phyloP scores from a whole-genome alignment of 352 stramenopile species.

The Aphanomyces stellatus region DNA sequence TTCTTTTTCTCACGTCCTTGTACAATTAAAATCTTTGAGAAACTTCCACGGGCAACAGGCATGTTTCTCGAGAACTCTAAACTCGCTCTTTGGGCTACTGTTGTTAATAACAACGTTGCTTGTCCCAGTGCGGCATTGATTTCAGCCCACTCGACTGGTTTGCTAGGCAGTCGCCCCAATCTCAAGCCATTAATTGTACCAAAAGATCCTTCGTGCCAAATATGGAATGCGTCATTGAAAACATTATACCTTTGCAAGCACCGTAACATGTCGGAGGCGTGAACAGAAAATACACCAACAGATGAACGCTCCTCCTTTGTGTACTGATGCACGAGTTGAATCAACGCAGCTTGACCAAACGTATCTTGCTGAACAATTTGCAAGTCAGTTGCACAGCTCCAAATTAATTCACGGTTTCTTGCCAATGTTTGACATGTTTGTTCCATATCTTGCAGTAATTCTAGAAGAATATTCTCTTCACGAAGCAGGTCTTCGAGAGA shows the following conservation, averaged over 20 bases:
- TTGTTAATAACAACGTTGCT: slow-evolving; percentile 72
- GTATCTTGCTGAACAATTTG: slow-evolving; percentile 62
- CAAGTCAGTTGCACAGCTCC: slow-evolving; percentile 59
- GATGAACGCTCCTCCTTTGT: slow-evolving; percentile 70
- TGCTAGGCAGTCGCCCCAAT: slow-evolving; percentile 66
- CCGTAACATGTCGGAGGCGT: slow-evolving; percentile 72
- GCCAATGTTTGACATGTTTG: slow-evolving; percentile 43
- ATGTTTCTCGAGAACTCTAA: slow-evolving; percentile 80
- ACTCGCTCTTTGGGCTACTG: slow-evolving; percentile 68
- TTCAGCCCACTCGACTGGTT: slow-evolving; percentile 84
- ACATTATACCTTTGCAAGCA: slow-evolving; percentile 80
- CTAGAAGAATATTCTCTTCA: slow-evolving; percentile 46
- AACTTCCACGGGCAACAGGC: slow-evolving; percentile 76
- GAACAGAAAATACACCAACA: slow-evolving; percentile 61
- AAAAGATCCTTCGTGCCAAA: slow-evolving; percentile 86
- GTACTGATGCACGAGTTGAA: slow-evolving; percentile 63
- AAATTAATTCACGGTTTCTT: slow-evolving; percentile 54
- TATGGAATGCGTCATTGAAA: slow-evolving; percentile 87
- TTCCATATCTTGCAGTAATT: slow-evolving; percentile 48
- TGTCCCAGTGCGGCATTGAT: slow-evolving; percentile 86
- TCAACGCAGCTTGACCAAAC: slow-evolving; percentile 60
- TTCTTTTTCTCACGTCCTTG: slow-evolving; percentile 43
- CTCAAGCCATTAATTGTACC: slow-evolving; percentile 85
- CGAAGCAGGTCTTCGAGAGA: slow-evolving; percentile 30
- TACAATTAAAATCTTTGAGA: slow-evolving; percentile 76